Evolutionary conservation across 73 alveolate genomes (phyloP), one percentile per base, ranked within the genome.

Genomic region (Paramecium caudatum): DNA sequence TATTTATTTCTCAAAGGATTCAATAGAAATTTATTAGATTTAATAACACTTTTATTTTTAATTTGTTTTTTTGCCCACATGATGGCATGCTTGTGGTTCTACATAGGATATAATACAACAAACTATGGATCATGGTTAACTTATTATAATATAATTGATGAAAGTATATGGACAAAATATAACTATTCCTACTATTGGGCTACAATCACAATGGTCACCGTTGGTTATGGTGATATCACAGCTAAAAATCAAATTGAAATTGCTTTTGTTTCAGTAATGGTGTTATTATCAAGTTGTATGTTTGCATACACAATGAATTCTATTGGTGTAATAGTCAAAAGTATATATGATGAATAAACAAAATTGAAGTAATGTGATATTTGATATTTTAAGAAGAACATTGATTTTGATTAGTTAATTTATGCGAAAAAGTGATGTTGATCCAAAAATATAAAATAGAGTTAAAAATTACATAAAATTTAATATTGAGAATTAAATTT

Each of bases 181-280:
- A 83, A 47, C 16, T 61, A 48, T 33, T 83, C 92, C 13, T 50
- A 47, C 9, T 83, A 83, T 55, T 83, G 82, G 80, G 82, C 82
- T 0, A 50, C 92, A 5, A 36, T 74, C 23, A 50, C 92, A 3
- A 83, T 83, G 92, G 82, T 83, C 16, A 83, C 92, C 12, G 92
- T 83, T 5, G 92, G 92, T 2, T 83, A 83, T 83, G 92, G 92
- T 9, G 92, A 83, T 61, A 83, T 83, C 36, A 83, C 92, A 17
- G 74, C 85, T 0, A 32, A 83, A 25, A 83, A 83, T 61, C 36
- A 30, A 5, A 27, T 34, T 5, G 92, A 83, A 36, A 45, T 83
- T 2, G 23, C 84, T 15, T 83, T 48, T 16, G 63, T 74, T 4
- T 47, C 82, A 0, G 17, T 48, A 25, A 43, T 50, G 30, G 61